Conservation (phyloP, 2,329 filamentous ascomycete genomes). For the Onygenales sp. region DNA sequence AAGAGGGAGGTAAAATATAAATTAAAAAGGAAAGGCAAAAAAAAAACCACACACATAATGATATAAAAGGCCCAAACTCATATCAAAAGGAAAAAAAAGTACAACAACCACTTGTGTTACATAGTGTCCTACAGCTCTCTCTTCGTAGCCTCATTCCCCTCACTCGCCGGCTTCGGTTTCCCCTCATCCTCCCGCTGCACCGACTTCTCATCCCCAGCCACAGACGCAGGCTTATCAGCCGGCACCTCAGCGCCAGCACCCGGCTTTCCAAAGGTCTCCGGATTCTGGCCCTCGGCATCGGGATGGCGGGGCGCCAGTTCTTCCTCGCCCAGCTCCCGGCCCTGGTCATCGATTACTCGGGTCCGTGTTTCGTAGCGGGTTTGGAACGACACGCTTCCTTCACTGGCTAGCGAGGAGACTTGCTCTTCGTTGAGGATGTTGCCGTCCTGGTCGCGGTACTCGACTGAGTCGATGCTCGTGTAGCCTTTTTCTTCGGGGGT, state of each 20-base stretch:
- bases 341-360: conserved; percentile 66
- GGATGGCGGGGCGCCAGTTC: conserved; percentile 44
- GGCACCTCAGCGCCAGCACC: conserved; percentile 21
- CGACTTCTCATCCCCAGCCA: conserved; percentile 28
- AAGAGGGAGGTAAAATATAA: no score
- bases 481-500: conserved; percentile 20
- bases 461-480: conserved; percentile 68
- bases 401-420: conserved; percentile 58
- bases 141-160: conserved; percentile 38
- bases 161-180: conserved; percentile 38
- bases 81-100: conserved; percentile 6
- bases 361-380: conserved; percentile 95
- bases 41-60: conserved; percentile 6
- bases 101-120: background rate
- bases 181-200: conserved; percentile 25
- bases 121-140: conserved; percentile 10
- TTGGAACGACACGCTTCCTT: conserved; percentile 91
- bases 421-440: conserved; percentile 78
- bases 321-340: conserved; percentile 58
- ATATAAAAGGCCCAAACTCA: background rate
- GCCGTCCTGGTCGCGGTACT: conserved; percentile 91
- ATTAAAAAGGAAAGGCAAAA: conserved; percentile 4
- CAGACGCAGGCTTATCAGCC: conserved; percentile 31
- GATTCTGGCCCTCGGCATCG: conserved; percentile 49
- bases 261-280: conserved; percentile 42